These are phyloP conservation scores for Fremontodendron californicum DNA, from an alignment of 345 rosid genomes.

Conservation along the genomic window DNA sequence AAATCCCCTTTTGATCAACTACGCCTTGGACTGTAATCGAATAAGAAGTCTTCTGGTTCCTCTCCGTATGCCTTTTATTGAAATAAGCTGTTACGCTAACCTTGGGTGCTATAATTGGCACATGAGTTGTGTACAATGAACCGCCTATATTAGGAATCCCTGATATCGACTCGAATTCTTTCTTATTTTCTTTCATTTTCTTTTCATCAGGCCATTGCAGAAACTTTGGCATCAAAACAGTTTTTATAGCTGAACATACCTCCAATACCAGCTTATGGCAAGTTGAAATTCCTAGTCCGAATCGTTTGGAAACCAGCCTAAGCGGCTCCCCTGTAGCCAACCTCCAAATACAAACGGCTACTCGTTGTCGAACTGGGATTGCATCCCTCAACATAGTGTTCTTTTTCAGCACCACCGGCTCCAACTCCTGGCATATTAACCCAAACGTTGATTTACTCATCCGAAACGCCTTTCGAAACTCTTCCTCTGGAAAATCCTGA, in stretches of 20 bases:
- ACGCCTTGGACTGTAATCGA: slow-evolving; percentile 52
- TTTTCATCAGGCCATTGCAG: slow-evolving; percentile 44
- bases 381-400: slow-evolving; percentile 62
- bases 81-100: slow-evolving; percentile 47
- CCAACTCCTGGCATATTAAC: slow-evolving; percentile 68
- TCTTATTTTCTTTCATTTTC: slow-evolving; percentile 17
- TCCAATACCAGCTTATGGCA: slow-evolving; percentile 50
- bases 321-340: slow-evolving; percentile 55
- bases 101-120: slow-evolving; percentile 52
- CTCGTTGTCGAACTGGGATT: slow-evolving; percentile 58
- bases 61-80: slow-evolving; percentile 46
- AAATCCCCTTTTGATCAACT: slow-evolving; percentile 41
- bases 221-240: slow-evolving; percentile 48
- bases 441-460: slow-evolving; percentile 80
- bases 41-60: slow-evolving; percentile 49
- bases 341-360: slow-evolving; percentile 73
- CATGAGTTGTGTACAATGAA: slow-evolving; percentile 47
- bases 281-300: slow-evolving; percentile 51
- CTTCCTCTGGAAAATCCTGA: slow-evolving; percentile 63
- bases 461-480: slow-evolving; percentile 61
- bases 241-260: slow-evolving; percentile 49
- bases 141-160: slow-evolving; percentile 43
- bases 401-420: slow-evolving; percentile 68
- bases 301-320: slow-evolving; percentile 46
- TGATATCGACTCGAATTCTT: slow-evolving; percentile 27